These are phyloP conservation scores for Alternaria longipes DNA, from an alignment of 2,329 filamentous ascomycete genomes.

Conservation along the genomic window DNA sequence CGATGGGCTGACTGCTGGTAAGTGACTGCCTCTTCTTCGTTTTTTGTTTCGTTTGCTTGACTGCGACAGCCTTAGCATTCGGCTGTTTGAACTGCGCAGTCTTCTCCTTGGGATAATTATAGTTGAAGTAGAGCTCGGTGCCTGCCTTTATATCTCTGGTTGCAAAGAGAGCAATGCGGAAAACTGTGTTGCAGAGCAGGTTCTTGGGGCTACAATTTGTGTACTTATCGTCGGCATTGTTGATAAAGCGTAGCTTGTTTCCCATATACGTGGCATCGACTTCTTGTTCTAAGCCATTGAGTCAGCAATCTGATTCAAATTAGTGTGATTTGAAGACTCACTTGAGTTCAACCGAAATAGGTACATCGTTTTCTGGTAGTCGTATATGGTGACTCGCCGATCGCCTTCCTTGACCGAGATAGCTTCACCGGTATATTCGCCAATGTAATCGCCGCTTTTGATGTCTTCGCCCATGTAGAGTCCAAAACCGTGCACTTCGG, in stretches of 20 bases:
- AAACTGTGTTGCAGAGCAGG: constrained; percentile 75
- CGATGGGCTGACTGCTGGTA: not conserved
- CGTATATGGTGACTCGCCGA: constrained; percentile 72
- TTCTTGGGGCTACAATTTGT: constrained; percentile 73
- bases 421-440: constrained; percentile 82
- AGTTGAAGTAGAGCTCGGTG: constrained; percentile 84
- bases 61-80: constrained; percentile 19
- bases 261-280: constrained; percentile 80
- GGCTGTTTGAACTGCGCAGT: constrained; percentile 37
- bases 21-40: constrained; percentile 12
- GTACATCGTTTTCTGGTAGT: constrained; percentile 70
- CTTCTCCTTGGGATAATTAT: constrained; percentile 60
- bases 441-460: constrained; percentile 74
- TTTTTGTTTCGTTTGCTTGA: constrained; percentile 21
- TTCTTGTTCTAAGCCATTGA: constrained; percentile 51
- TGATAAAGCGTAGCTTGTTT: constrained; percentile 85
- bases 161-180: constrained; percentile 78
- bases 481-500: constrained; percentile 78
- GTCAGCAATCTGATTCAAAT: constrained; percentile 13
- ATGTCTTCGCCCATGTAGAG: constrained; percentile 76
- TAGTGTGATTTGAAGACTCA: constrained; percentile 24
- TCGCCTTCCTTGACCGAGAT: constrained; percentile 75
- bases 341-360: constrained; percentile 63
- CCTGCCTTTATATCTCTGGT: constrained; percentile 72
- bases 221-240: constrained; percentile 69